phyloP scores from a whole-genome alignment of 2,329 filamentous ascomycete species.

The Beauveria varroae region DNA sequence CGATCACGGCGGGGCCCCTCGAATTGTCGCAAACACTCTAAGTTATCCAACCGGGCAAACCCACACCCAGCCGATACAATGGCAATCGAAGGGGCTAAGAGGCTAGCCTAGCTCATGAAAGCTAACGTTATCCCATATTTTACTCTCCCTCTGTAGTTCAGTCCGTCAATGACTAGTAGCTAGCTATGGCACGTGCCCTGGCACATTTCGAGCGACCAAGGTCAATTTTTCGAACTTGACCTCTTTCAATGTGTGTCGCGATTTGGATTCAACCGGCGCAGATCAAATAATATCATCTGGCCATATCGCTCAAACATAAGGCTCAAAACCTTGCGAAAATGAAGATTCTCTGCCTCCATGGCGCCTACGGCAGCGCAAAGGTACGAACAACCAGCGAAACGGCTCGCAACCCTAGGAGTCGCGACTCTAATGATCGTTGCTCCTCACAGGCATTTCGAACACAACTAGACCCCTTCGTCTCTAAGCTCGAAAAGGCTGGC shows the following conservation, averaged over 20 bases:
- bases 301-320: not conserved
- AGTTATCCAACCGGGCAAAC: too few species aligned
- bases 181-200: not conserved
- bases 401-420: not conserved
- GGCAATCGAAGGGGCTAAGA: not conserved
- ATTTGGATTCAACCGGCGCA: not conserved
- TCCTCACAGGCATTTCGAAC: conserved; percentile 44
- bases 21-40: not conserved
- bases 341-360: conserved; percentile 51
- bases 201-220: not conserved
- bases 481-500: conserved; percentile 14
- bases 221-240: not conserved
- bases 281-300: too few species aligned
- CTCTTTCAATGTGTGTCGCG: not conserved
- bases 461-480: conserved; percentile 34
- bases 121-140: not conserved
- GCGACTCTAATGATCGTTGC: conserved; percentile 8
- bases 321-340: conserved; percentile 27
- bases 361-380: conserved; percentile 49
- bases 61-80: not conserved
- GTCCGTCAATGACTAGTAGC: not conserved
- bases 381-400: conserved; percentile 25
- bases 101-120: not conserved
- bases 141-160: not conserved
- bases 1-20: not conserved